Evolutionary conservation across 352 stramenopile species (phyloP).

Genomic region (Phytophthora boehmeriae): DNA sequence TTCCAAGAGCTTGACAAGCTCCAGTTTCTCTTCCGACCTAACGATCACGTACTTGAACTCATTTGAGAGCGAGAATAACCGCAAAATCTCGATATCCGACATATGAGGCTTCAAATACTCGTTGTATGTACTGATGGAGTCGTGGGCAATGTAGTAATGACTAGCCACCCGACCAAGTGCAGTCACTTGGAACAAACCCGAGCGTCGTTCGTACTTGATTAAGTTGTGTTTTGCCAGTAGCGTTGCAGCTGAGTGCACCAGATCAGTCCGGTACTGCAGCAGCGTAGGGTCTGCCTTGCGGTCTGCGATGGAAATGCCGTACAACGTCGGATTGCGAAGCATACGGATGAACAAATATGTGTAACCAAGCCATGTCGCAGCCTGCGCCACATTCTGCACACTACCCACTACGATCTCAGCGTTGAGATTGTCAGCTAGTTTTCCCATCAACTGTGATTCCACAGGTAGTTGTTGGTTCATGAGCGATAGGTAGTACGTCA

Average conservation of each 20-base stretch:
- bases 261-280: slow-evolving; percentile 94
- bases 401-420: slow-evolving; percentile 98
- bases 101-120: slow-evolving; percentile 99
- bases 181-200: slow-evolving; percentile 96
- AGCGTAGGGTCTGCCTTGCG: slow-evolving; percentile 93
- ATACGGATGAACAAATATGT: slow-evolving; percentile 99
- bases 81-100: slow-evolving; percentile 99
- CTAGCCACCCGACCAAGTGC: slow-evolving; percentile 96
- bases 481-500: slow-evolving; percentile 99
- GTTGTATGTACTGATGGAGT: slow-evolving; percentile 99
- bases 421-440: slow-evolving; percentile 98
- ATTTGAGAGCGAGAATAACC: slow-evolving; percentile 98
- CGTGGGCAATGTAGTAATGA: slow-evolving; percentile 99
- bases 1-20: slow-evolving; percentile 97
- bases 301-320: slow-evolving; percentile 92
- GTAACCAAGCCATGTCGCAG: slow-evolving; percentile 98
- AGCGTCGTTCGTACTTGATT: slow-evolving; percentile 98
- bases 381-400: slow-evolving; percentile 95
- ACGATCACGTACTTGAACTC: slow-evolving; percentile 99
- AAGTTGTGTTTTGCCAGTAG: slow-evolving; percentile 97
- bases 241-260: slow-evolving; percentile 96
- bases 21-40: slow-evolving; percentile 98
- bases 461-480: slow-evolving; percentile 99
- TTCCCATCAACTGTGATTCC: slow-evolving; percentile 98
- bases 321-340: slow-evolving; percentile 97